These are phyloP conservation scores for Gnetum montanum DNA, from an alignment of 75 land plant genomes.

Conservation along the genomic window DNA sequence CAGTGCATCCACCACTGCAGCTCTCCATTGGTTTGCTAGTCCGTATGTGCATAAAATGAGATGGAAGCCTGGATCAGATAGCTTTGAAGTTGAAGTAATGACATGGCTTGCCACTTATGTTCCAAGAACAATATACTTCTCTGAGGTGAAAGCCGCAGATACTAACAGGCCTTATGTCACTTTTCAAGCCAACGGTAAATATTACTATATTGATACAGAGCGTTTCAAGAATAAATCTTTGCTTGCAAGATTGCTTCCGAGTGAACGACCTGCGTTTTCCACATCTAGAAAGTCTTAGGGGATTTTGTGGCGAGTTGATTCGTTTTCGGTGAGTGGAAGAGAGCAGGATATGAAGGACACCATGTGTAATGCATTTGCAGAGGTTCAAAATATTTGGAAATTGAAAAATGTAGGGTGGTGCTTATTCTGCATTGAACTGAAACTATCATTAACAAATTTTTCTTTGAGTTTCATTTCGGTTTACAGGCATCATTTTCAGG, in stretches of 20 bases:
- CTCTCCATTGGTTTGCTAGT: slow-evolving; percentile 94
- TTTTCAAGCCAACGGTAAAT: slow-evolving; percentile 64
- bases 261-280: slow-evolving; percentile 25
- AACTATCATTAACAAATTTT: no score
- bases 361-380: no score
- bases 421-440: no score
- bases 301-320: no score
- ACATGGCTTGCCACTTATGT: slow-evolving; percentile 67
- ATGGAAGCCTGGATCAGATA: slow-evolving; percentile 84
- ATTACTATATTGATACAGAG: slow-evolving; percentile 76
- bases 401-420: no score
- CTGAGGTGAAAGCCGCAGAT: slow-evolving; percentile 58
- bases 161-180: slow-evolving; percentile 85
- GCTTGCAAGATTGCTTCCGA: slow-evolving; percentile 57
- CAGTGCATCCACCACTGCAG: slow-evolving; percentile 89
- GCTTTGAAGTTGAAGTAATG: slow-evolving; percentile 77
- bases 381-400: no score
- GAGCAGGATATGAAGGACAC: no score
- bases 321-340: no score
- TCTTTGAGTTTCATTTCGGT: no score
- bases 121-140: slow-evolving; percentile 46
- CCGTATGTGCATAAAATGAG: slow-evolving; percentile 88
- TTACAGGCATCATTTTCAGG: no score
- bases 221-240: slow-evolving; percentile 70
- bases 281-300: slow-evolving; percentile 53